Conservation (phyloP, 176 grass and related monocot genomes). For the Puya raimondii region DNA sequence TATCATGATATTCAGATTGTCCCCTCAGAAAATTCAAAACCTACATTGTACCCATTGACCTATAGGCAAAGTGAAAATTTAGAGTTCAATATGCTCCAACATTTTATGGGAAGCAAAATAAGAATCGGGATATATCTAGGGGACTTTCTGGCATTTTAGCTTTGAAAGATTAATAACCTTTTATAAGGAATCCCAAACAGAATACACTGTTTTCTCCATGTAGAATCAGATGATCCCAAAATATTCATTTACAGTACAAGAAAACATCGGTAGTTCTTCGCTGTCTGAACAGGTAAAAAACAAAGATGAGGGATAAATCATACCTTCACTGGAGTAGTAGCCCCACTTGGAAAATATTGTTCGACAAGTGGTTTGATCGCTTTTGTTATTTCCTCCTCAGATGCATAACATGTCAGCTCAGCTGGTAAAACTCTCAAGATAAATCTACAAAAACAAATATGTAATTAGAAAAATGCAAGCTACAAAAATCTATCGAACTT, state of each 20-base stretch:
- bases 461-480: neutral
- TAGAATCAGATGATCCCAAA: neutral
- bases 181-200: too few species aligned
- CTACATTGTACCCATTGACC: too few species aligned
- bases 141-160: too few species aligned
- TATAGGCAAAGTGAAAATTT: too few species aligned
- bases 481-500: neutral
- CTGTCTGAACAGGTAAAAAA: neutral
- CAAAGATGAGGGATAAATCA: neutral
- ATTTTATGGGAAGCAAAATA: too few species aligned
- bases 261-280: neutral
- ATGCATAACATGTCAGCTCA: constrained; percentile 91
- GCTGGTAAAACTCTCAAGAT: constrained; percentile 73
- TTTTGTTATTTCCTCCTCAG: constrained; percentile 86
- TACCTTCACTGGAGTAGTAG: constrained; percentile 53
- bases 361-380: constrained; percentile 66
- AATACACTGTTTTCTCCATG: too few species aligned
- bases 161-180: too few species aligned
- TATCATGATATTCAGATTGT: too few species aligned
- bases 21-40: too few species aligned
- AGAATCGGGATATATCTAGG: too few species aligned
- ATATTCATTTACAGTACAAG: neutral
- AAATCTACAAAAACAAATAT: constrained; percentile 48
- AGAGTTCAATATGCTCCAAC: too few species aligned
- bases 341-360: constrained; percentile 62